These are phyloP conservation scores for Podaxis sp. DNA, from an alignment of 768 basidiomycete species.

Conservation along the genomic window DNA sequence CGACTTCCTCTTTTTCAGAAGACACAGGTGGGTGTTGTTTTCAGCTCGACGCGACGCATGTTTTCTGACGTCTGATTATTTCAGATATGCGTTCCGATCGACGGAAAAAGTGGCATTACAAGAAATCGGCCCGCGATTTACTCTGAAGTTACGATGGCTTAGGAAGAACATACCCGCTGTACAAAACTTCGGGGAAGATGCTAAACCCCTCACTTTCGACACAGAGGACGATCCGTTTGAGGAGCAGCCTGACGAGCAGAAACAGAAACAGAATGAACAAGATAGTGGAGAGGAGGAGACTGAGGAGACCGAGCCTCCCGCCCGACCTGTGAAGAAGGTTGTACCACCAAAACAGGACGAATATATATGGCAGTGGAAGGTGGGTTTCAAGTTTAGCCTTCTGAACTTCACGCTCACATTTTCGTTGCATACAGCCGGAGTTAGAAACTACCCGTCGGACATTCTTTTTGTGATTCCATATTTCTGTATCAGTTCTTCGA, in stretches of 20 bases:
- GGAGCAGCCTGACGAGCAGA: constrained; percentile 26
- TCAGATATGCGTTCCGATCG: constrained; percentile 88
- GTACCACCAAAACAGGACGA: constrained; percentile 72
- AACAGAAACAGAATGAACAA: constrained; percentile 29
- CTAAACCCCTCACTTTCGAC: constrained; percentile 56
- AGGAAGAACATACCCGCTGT: constrained; percentile 88
- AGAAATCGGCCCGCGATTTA: constrained; percentile 98
- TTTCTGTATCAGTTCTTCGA: background rate
- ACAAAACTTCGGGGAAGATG: constrained; percentile 61
- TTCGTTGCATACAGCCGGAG: constrained; percentile 63
- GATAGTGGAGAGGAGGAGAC: constrained; percentile 22
- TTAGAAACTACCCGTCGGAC: constrained; percentile 88
- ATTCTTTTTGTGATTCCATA: constrained; percentile 69
- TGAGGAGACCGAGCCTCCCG: background rate
- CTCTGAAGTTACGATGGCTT: constrained; percentile 87
- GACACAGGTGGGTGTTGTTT: constrained; percentile 70
- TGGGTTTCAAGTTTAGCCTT: constrained; percentile 31
- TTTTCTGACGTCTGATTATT: constrained; percentile 2
- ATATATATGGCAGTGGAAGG: constrained; percentile 91
- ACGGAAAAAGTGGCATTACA: constrained; percentile 90
- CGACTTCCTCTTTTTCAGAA: constrained; percentile 95
- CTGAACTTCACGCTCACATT: constrained; percentile 14
- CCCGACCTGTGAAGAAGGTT: constrained; percentile 33
- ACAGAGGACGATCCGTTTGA: constrained; percentile 28
- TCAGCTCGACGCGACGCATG: no score